Conservation (phyloP, 768 basidiomycete genomes). For the Xanthoconium stramineum region DNA sequence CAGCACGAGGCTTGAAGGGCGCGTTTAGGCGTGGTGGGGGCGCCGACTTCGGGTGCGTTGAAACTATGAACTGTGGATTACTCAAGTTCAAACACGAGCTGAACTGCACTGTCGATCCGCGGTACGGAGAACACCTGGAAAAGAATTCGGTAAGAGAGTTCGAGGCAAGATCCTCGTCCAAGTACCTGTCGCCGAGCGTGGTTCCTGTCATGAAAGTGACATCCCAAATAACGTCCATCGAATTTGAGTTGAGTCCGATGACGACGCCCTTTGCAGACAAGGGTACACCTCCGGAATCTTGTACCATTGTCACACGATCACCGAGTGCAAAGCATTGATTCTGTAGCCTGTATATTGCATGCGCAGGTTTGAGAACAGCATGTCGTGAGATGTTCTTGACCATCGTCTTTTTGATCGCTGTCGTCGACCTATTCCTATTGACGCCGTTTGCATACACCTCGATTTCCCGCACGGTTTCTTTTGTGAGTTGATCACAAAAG, state of each 20-base stretch:
- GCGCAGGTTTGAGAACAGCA: slow-evolving; percentile 89
- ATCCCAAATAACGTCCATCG: slow-evolving; percentile 97
- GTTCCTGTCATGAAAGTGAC: slow-evolving; percentile 91
- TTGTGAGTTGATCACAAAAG: slow-evolving; percentile 86
- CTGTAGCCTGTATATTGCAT: slow-evolving; percentile 85
- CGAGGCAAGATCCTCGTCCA: neutral
- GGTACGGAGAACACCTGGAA: slow-evolving; percentile 82
- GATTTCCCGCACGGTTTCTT: slow-evolving; percentile 80
- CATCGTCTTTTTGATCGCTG: slow-evolving; percentile 83
- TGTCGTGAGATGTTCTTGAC: slow-evolving; percentile 92
- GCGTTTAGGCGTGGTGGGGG: slow-evolving; percentile 45
- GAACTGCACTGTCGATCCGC: slow-evolving; percentile 86
- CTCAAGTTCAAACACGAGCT: slow-evolving; percentile 87
- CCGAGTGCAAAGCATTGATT: slow-evolving; percentile 86
- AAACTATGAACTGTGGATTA: slow-evolving; percentile 78
- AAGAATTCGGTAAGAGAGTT: neutral
- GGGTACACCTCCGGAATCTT: slow-evolving; percentile 91
- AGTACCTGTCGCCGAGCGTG: slow-evolving; percentile 78
- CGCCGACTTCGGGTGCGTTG: slow-evolving; percentile 57
- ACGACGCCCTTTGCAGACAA: slow-evolving; percentile 92
- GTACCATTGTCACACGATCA: slow-evolving; percentile 94
- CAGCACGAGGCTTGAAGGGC: slow-evolving; percentile 66
- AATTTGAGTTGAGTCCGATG: slow-evolving; percentile 79
- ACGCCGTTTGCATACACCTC: slow-evolving; percentile 73
- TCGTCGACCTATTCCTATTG: slow-evolving; percentile 53